phyloP scores from a whole-genome alignment of 495 filamentous ascomycete genomes.

The Penicillium antarcticum region DNA sequence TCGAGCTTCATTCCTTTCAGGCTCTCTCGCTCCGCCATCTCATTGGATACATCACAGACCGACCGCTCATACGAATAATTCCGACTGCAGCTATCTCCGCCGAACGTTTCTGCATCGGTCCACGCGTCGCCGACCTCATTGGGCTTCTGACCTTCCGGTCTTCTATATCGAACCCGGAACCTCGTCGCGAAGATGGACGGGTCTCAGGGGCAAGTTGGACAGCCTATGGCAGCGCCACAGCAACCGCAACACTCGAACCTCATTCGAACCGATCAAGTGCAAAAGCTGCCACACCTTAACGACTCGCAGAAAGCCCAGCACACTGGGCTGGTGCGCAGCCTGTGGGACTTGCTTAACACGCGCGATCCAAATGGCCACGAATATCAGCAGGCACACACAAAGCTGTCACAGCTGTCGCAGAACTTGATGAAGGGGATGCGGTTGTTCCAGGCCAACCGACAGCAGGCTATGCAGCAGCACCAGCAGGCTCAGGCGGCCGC shows the following conservation, averaged over 20 bases:
- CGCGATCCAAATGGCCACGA: slow-evolving; percentile 52
- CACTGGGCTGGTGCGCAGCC: slow-evolving; percentile 54
- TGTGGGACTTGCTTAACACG: slow-evolving; percentile 61
- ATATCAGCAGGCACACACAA: slow-evolving; percentile 60
- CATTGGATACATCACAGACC: too few relatives aligned
- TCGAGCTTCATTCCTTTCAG: too few relatives aligned
- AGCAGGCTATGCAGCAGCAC: slow-evolving; percentile 36
- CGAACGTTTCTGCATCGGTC: neutral
- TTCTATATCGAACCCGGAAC: neutral
- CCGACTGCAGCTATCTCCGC: neutral
- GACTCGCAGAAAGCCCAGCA: slow-evolving; percentile 66
- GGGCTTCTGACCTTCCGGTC: neutral
- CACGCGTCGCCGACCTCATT: neutral
- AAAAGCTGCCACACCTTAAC: slow-evolving; percentile 46
- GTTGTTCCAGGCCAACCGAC: slow-evolving; percentile 40
- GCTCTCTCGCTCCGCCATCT: too few relatives aligned
- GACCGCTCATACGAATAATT: neutral
- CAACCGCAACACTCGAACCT: slow-evolving; percentile 46
- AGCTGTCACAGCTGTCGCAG: slow-evolving; percentile 61
- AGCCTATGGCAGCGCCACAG: slow-evolving; percentile 31
- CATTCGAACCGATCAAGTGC: slow-evolving; percentile 51
- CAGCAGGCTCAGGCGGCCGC: slow-evolving; percentile 11
- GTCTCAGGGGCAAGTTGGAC: slow-evolving; percentile 28
- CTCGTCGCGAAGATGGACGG: slow-evolving; percentile 31
- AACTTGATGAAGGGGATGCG: slow-evolving; percentile 60